Base-by-base conservation (phyloP, 208 protist genomes). In the Leishmania mexicana region DNA sequence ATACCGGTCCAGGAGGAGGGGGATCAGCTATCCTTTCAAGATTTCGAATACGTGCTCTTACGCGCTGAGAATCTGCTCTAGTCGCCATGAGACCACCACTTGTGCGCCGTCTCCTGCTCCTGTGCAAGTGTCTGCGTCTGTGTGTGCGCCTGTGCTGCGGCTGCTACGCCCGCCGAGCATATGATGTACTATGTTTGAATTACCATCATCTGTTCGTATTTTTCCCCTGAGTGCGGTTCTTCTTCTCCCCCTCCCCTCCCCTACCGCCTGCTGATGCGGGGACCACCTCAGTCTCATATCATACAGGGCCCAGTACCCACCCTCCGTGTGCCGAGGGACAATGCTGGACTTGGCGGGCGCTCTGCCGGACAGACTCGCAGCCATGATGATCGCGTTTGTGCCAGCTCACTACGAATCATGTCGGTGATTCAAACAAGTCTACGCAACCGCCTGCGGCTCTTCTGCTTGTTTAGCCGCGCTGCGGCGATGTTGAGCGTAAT, bases 1-100 rank as follows among this genome's bases (percentile, higher is more conserved):
- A 0, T 49, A 10, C 45, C 45, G 45, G 45, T 49, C 45, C 45
- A 49, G 45, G 45, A 93, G 79, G 90, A 96, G 82, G 87, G 93
- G 64, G 92, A 93, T 90, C 78, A 87, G 21, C 78, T 96, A 21
- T 81, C 78, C 35, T 94, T 91, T 74, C 70, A 73, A 28, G 91
- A 94, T 81, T 96, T 93, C 80, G 93, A 96, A 71, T 94, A 93
- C 82, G 87, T 93, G 58, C 67, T 96, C 62, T 76, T 90, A 42
- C 83, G 87, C 3, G 91, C 83, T 31, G 78, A 87, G 47, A 94
- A 94, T 62, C 28, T 89, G 21, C 40, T 95, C 57, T 93, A 73
- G 85, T 62, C 24, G 1, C 24, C 11, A 24, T n/a, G 57, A 13
- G 24, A n/a, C 57, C 24, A 62, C 15, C 51, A 54, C 0, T 54